phyloP scores from a whole-genome alignment of 2,329 filamentous ascomycete species.

The Alternaria brassicicola region DNA sequence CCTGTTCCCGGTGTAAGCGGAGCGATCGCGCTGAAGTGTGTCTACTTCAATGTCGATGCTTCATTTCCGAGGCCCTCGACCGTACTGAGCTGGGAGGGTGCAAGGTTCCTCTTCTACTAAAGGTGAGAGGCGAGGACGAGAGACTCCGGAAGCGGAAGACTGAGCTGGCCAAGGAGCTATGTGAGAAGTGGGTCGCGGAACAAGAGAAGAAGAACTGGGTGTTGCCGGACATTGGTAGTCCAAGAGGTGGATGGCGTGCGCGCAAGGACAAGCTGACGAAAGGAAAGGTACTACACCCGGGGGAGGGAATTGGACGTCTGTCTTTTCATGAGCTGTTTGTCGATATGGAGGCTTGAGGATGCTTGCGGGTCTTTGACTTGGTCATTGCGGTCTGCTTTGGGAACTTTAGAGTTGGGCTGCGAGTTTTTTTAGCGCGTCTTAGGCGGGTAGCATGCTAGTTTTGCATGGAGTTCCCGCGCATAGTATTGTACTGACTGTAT shows the following conservation, averaged over 20 bases:
- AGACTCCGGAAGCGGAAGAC: constrained; percentile 24
- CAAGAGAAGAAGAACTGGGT: constrained; percentile 39
- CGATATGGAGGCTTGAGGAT: background rate
- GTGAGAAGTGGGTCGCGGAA: constrained; percentile 11
- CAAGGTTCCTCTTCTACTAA: constrained; percentile 26
- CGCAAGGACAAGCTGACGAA: no score
- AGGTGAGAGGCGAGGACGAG: constrained; percentile 19
- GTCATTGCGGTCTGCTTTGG: background rate
- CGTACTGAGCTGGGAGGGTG: background rate
- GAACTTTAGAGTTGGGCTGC: background rate
- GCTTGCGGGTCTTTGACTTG: background rate
- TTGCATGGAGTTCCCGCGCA: no score
- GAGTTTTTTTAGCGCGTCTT: background rate
- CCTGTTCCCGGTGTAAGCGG: constrained; percentile 38
- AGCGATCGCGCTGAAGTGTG: constrained; percentile 23
- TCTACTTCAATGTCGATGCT: constrained; percentile 30
- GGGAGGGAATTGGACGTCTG: constrained; percentile 18
- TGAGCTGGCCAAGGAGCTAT: constrained; percentile 12
- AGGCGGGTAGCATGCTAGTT: no score
- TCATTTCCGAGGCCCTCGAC: constrained; percentile 18
- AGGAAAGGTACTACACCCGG: constrained; percentile 1
- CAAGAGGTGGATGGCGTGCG: constrained; percentile 8
- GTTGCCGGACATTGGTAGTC: constrained; percentile 18
- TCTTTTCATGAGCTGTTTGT: constrained; percentile 1
- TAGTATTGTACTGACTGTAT: no score